Evolutionary conservation across 2,329 filamentous ascomycete species (phyloP).

Genomic region (Cytospora mali): DNA sequence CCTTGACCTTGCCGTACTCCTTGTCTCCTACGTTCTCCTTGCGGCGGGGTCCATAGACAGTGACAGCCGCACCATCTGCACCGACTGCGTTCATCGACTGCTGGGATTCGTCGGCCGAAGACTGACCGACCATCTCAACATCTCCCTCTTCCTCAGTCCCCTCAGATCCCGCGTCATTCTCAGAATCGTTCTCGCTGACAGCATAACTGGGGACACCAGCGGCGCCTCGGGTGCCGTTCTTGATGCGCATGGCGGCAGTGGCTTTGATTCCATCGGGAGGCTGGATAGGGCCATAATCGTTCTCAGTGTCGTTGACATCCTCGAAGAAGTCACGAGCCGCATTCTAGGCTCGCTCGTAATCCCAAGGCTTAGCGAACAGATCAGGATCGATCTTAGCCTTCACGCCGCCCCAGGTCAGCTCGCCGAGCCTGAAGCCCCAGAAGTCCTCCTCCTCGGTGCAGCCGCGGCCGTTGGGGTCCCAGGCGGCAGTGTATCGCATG

Average conservation of each 20-base stretch:
- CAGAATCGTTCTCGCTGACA: neutral
- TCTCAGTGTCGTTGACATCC: constrained; percentile 22
- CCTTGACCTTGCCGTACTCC: neutral
- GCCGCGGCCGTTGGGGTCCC: constrained; percentile 23
- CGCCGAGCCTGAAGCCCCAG: constrained; percentile 22
- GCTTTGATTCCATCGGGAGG: constrained; percentile 1
- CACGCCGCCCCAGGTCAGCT: constrained; percentile 23
- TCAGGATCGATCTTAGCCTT: constrained; percentile 26
- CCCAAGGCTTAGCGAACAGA: constrained; percentile 23
- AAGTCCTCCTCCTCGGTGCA: constrained; percentile 1
- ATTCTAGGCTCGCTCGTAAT: constrained; percentile 27
- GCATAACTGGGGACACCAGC: neutral
- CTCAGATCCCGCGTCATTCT: neutral
- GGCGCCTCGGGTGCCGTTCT: neutral
- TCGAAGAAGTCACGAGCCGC: constrained; percentile 25
- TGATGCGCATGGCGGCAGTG: neutral
- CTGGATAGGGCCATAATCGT: constrained; percentile 21
- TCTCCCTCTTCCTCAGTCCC: too few species aligned
- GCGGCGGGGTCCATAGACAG: constrained; percentile 9
- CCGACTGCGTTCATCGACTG: too few species aligned
- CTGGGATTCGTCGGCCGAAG: too few species aligned
- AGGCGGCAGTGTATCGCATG: constrained; percentile 22
- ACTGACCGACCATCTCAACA: too few species aligned
- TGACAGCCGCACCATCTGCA: neutral
- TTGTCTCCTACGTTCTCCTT: neutral